Base-by-base conservation (phyloP, 1,284 basidiomycete species). In the Puccinia hordei region DNA sequence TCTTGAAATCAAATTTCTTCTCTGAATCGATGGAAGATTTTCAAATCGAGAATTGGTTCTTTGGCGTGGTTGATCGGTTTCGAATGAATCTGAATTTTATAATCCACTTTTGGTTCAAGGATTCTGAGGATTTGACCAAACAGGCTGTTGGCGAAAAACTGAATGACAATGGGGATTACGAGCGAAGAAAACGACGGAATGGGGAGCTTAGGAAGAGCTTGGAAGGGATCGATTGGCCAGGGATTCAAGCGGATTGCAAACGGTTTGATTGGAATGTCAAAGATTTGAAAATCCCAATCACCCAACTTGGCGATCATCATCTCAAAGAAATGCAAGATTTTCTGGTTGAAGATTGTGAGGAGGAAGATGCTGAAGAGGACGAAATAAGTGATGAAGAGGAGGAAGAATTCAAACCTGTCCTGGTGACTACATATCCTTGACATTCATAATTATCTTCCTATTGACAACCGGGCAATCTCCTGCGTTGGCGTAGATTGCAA, bases 241-340 rank as follows among this genome's bases (percentile, higher is more conserved):
- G 46, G 6, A n/a, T 78, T 46, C 76, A 78, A 61, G 13, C 33
- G 17, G 49, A 24, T 57, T 71, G 76, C 30, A 53, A 59, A 46
- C 49, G 76, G 33, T 78, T 78, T 68, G 76, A 78, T 59, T 78
- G 76, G 76, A 78, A 78, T 38, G 65, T 78, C 57, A n/a, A 78
- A 71, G 35, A 53, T 53, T 49, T 78, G 19, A 71, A 59, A 22
- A 38, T 35, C 41, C 24, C 63, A 4, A 41, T 66, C 19, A 13
- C 19, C 38, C 38, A 44, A 41, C 63, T 66, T 10, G 38, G 12
- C 38, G 15, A 27, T 13, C 33, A 13, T n/a, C 27, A 33, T 30
- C 17, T 9, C 4, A 5, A 8, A 1, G 12, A 41, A 35, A 35
- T 27, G 22, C 15, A 63, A 1, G 13, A 35, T 49, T n/a, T 41